Evolutionary conservation across 805 yeast species (phyloP), one percentile per base, ranked within the genome.

Genomic region (Tetrapisispora nanseiensis): DNA sequence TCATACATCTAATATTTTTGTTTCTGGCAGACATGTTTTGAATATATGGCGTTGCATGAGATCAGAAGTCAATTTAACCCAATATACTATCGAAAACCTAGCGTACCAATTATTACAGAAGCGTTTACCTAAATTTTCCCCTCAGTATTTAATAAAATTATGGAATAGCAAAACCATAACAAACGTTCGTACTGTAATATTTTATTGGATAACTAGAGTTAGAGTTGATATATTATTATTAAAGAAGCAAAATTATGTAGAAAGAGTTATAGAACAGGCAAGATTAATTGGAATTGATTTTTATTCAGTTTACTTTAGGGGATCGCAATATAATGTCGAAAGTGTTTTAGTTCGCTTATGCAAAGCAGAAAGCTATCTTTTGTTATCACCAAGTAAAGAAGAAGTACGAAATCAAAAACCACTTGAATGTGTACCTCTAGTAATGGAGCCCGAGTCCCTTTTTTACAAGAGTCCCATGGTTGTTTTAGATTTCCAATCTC

Each of bases 291-390:
- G 98, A 0, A 76, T 92, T 22, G 97, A 92, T 52, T 92, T 87
- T 57, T 74, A 79, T 55, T 86, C 97, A 3, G 86, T 87, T 8
- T 76, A 83, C 46, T 82, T 85, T 40, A 62, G 98, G 45, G 98
- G 98, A 0, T 90, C 97, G 0, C 98, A 92, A 56, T 92, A 71
- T 57, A 89, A 86, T 56, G 96, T 92, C 2, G 98, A 92, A 56
- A 84, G 97, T 1, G 71, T 89, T 30, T 63, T 92, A 49, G 62
- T 76, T 3, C 64, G 98, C 41, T 62, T 92, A 16, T 75, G 92
- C 21, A 86, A 86, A 51, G 68, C 78, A 2, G 95, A 87, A 55
- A 82, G 82, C 55, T 76, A 71, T 40, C 59, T 90, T 33, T 56
- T 87, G 42, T 63, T 80, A 6, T 83, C 96, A 0, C 96, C 98